Conservation (phyloP, 2,329 filamentous ascomycete genomes). For the Claviceps maximensis region DNA sequence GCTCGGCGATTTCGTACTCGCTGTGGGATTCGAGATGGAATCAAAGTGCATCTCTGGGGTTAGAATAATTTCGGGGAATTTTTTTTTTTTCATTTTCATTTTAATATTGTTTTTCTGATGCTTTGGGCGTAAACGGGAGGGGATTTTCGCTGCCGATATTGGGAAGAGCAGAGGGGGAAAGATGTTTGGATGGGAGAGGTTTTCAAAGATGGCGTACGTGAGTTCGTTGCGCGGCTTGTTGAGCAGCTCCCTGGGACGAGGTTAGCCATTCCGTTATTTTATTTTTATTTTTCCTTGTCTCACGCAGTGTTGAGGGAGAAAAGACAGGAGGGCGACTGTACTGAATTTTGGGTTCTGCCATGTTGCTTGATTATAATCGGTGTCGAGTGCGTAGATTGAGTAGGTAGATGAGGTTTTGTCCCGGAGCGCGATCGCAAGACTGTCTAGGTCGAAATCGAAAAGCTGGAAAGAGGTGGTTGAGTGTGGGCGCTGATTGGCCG, state of each 20-base stretch:
- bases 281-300: neutral
- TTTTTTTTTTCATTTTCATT: too few relatives aligned
- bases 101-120: too few relatives aligned
- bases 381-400: conserved; percentile 4
- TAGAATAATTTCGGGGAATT: too few relatives aligned
- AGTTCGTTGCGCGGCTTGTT: conserved; percentile 81
- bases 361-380: conserved; percentile 17
- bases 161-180: conserved; percentile 1
- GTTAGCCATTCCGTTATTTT: too few relatives aligned
- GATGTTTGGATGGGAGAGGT: neutral
- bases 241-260: conserved; percentile 58
- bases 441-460: conserved; percentile 18
- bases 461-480: conserved; percentile 19
- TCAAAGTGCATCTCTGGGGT: neutral
- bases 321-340: conserved; percentile 26
- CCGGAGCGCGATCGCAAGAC: conserved; percentile 17
- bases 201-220: conserved; percentile 50
- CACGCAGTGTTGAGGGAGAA: too few relatives aligned
- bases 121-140: too few relatives aligned
- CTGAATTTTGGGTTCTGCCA: conserved; percentile 63
- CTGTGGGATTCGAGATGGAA: conserved; percentile 27
- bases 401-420: conserved; percentile 6
- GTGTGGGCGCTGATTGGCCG: conserved; percentile 16
- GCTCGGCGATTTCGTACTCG: conserved; percentile 79
- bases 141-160: too few relatives aligned